phyloP scores from a whole-genome alignment of 352 stramenopile genomes.

The Phytopythium sindhum region DNA sequence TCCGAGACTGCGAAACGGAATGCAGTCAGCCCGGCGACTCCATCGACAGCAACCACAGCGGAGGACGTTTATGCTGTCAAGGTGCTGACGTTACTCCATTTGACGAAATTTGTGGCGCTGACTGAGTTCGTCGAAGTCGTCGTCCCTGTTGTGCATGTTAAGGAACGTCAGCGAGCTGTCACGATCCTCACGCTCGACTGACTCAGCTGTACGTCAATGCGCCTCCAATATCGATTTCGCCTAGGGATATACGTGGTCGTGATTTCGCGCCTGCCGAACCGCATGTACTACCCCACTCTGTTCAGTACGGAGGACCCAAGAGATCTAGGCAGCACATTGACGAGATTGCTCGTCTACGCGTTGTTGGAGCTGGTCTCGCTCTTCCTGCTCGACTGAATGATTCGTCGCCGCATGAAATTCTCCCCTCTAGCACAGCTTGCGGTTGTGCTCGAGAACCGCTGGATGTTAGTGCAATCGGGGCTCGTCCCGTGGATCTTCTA shows the following conservation, averaged over 20 bases:
- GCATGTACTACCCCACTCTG: constrained; percentile 27
- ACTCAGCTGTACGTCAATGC: no score
- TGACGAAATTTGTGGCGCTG: constrained; percentile 34
- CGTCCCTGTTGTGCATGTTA: constrained; percentile 33
- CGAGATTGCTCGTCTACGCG: constrained; percentile 16
- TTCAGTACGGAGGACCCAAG: constrained; percentile 4
- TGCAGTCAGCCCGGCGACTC: not conserved
- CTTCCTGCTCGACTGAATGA: constrained; percentile 12
- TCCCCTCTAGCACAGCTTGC: constrained; percentile 19
- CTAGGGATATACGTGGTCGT: not conserved
- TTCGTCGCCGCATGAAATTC: constrained; percentile 16
- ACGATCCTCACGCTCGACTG: no score
- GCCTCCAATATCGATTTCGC: no score
- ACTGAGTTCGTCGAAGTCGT: constrained; percentile 39
- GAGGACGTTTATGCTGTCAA: constrained; percentile 17
- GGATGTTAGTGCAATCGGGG: constrained; percentile 12
- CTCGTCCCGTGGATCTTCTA: constrained; percentile 23
- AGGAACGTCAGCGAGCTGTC: not conserved
- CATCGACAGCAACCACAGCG: not conserved
- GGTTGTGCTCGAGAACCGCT: constrained; percentile 23
- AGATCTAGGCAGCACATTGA: constrained; percentile 3
- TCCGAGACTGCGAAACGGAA: not conserved
- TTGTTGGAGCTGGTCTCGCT: constrained; percentile 13
- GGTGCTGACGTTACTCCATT: constrained; percentile 15
- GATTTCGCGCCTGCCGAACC: constrained; percentile 22